Base-by-base conservation (phyloP, 345 rosid species). In the Fremontodendron californicum region DNA sequence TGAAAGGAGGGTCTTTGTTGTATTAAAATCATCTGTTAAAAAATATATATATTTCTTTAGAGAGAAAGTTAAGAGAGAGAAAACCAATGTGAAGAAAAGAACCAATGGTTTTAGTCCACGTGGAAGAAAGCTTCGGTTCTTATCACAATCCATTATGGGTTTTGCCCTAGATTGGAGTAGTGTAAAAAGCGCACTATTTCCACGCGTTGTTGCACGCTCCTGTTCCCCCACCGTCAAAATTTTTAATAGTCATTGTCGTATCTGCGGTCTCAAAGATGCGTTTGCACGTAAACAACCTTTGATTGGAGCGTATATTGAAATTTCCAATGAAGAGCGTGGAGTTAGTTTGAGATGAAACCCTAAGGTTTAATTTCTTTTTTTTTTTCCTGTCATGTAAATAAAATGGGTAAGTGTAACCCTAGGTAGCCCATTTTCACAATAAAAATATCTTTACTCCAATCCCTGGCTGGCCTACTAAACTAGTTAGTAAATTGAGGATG, bases 111-210 rank as follows among this genome's bases (percentile, higher is more conserved):
- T 9, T 0, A 0, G 0, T 0, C 81, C 92, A 85, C 88, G 89
- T 90, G 89, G 69, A 75, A 43, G 25, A 40, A 31, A 76, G 77
- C 82, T 87, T 91, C 86, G 93, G 86, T 83, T 88, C 93, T 92
- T 85, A 89, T 90, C 91, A 83, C 88, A 77, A 77, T 79, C 90
- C 91, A 85, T 83, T 85, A 78, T 66, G 61, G 62, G 40, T 46
- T 71, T 35, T 78, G 76, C 91, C 97, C 93, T 87, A 88, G 86
- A 81, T 73, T 27, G 79, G 63, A 82, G 76, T 45, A 72, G 84
- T 74, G 64, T 18, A 49, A 71, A 42, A 66, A 43, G 73, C 37
- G 75, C 61, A 82, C 76, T 79, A 48, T 76, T 78, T 42, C 33
- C 43, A 13, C 85, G 84, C 91, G 88, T 86, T 18, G 9, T 3